Evolutionary conservation across 306 rosid species (phyloP).

Genomic region (Vicia sativa): DNA sequence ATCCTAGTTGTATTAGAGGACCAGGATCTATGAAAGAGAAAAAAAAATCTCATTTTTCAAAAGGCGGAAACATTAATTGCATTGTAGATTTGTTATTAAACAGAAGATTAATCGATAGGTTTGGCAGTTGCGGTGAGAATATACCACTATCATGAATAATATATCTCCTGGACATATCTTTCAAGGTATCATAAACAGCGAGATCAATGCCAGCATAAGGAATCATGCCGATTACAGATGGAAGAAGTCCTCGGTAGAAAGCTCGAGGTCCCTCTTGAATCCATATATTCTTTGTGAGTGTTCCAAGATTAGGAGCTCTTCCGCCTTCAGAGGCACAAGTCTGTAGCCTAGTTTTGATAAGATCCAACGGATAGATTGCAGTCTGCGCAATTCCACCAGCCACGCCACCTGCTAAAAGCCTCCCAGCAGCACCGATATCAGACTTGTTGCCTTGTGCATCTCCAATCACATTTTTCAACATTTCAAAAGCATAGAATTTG

Average conservation of each 20-base stretch:
- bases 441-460: slow-evolving; percentile 40
- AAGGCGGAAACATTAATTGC: background rate
- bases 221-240: slow-evolving; percentile 59
- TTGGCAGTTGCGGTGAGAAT: slow-evolving; percentile 27
- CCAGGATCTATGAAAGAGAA: slow-evolving; percentile 48
- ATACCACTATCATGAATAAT: slow-evolving; percentile 53
- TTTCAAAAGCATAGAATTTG: slow-evolving; percentile 56
- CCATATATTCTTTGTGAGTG: slow-evolving; percentile 55
- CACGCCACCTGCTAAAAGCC: slow-evolving; percentile 52
- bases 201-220: slow-evolving; percentile 64
- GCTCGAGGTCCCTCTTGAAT: slow-evolving; percentile 62
- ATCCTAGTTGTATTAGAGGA: slow-evolving; percentile 55
- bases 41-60: slow-evolving; percentile 17
- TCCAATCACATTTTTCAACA: slow-evolving; percentile 45
- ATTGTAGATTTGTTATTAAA: background rate
- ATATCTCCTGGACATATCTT: slow-evolving; percentile 51
- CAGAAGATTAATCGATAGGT: slow-evolving; percentile 5
- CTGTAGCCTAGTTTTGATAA: slow-evolving; percentile 56
- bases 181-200: slow-evolving; percentile 53
- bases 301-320: slow-evolving; percentile 46
- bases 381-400: slow-evolving; percentile 61
- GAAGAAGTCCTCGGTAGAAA: slow-evolving; percentile 54
- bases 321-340: slow-evolving; percentile 57
- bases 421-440: slow-evolving; percentile 47
- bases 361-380: slow-evolving; percentile 52